Evolutionary conservation across 163 green algal species (phyloP).

Genomic region (Botryococcus braunii): DNA sequence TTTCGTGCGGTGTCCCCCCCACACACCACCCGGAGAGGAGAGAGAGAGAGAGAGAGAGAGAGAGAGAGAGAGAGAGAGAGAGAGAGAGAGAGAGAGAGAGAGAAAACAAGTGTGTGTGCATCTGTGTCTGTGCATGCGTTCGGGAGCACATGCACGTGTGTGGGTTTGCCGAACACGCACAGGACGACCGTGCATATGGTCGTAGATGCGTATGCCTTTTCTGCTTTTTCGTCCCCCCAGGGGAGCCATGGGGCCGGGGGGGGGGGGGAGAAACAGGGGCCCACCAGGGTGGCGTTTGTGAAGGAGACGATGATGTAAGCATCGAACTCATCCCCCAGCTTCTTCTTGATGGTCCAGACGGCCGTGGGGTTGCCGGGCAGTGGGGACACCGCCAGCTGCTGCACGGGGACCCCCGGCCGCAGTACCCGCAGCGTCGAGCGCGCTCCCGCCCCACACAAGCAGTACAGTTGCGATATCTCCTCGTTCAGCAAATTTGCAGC

Average conservation of each 20-base stretch:
- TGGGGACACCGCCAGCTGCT: slow-evolving; percentile 81
- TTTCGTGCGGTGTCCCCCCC: too few species aligned
- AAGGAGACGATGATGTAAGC: slow-evolving; percentile 96
- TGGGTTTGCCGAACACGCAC: too few species aligned
- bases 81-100: neutral
- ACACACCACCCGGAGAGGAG: too few species aligned
- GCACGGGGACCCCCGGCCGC: slow-evolving; percentile 79
- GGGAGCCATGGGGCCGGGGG: too few species aligned
- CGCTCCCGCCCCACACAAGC: slow-evolving; percentile 65
- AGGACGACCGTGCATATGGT: too few species aligned
- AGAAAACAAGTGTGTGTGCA: neutral
- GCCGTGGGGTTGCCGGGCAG: slow-evolving; percentile 78
- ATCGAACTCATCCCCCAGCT: slow-evolving; percentile 67
- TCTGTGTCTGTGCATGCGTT: neutral
- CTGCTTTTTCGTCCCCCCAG: too few species aligned
- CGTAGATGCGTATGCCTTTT: too few species aligned
- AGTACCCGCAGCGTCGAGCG: slow-evolving; percentile 78
- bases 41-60: too few species aligned
- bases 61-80: too few species aligned
- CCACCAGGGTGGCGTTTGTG: slow-evolving; percentile 83
- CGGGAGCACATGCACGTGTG: too few species aligned
- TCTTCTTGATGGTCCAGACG: slow-evolving; percentile 73
- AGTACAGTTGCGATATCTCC: slow-evolving; percentile 85
- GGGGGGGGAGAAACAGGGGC: too few species aligned
- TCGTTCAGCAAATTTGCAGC: slow-evolving; percentile 86